A percentile compares a stretch with the other conserved stretches of the same genome.
Evolutionary conservation across 495 filamentous ascomycete species (phyloP).

Genomic region (Annulohypoxylon nitens): DNA sequence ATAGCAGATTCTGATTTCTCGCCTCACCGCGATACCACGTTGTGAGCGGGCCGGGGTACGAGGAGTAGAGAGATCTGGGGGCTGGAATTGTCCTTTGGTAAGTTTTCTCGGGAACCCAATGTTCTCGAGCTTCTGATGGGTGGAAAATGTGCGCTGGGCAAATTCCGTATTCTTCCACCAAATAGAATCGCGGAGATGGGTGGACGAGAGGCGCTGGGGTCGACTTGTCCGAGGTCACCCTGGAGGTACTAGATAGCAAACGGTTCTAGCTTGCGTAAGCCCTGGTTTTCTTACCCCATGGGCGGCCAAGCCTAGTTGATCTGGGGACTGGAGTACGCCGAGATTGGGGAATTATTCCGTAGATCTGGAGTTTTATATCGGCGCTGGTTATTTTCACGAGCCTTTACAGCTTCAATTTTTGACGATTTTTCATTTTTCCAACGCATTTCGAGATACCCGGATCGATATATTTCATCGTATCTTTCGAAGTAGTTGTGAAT

Average conservation of each 20-base stretch:
- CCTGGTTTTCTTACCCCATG: constrained; percentile 41
- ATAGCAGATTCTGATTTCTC: constrained; percentile 23
- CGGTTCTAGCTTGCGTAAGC: constrained; percentile 5
- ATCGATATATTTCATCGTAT: background rate
- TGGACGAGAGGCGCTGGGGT: constrained; percentile 33
- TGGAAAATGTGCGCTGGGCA: constrained; percentile 34
- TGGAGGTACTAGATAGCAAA: constrained; percentile 17
- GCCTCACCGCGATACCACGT: constrained; percentile 45
- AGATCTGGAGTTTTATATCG: constrained; percentile 26
- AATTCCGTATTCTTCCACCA: constrained; percentile 49
- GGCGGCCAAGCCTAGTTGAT: constrained; percentile 32
- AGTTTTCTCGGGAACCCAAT: constrained; percentile 10
- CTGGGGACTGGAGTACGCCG: constrained; percentile 39
- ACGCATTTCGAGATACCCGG: background rate
- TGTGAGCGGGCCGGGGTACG: constrained; percentile 27
- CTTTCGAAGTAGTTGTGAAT: background rate
- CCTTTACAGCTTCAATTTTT: background rate
- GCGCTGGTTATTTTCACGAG: background rate
- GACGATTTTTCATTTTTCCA: background rate
- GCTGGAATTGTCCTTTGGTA: background rate
- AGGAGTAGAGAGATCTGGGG: constrained; percentile 21
- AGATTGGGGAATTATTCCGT: constrained; percentile 33
- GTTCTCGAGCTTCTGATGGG: constrained; percentile 34
- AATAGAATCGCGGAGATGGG: constrained; percentile 28
- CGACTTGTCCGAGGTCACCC: constrained; percentile 30